A percentile compares a stretch with the other conserved stretches of the same genome.
phyloP scores from a whole-genome alignment of 83 land plant genomes.

The Thuja plicata region DNA sequence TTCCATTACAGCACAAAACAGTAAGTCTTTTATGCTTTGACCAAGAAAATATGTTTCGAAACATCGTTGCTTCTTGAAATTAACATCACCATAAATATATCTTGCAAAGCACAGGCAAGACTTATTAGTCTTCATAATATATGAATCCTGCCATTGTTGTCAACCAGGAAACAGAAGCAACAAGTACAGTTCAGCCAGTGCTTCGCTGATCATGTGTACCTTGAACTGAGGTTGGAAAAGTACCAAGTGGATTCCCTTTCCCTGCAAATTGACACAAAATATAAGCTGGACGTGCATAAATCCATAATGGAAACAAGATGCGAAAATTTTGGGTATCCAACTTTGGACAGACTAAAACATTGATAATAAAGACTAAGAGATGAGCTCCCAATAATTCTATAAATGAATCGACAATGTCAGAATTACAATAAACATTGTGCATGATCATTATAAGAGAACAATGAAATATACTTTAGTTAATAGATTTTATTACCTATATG shows the following conservation, averaged over 20 bases:
- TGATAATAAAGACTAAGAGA: neutral
- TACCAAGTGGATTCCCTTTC: neutral
- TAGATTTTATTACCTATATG: neutral
- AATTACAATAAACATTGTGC: neutral
- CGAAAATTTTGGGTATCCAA: neutral
- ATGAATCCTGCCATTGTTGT: neutral
- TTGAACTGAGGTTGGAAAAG: neutral
- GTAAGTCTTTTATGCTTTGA: neutral
- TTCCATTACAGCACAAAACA: neutral
- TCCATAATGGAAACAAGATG: neutral
- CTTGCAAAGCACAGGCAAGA: neutral
- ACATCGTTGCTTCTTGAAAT: neutral
- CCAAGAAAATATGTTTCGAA: neutral
- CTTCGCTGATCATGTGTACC: neutral
- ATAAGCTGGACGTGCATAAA: neutral
- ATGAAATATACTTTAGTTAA: neutral
- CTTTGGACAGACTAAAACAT: neutral
- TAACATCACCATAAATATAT: neutral
- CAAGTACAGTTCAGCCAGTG: neutral
- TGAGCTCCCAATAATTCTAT: neutral
- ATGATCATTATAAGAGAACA: neutral
- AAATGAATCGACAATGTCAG: neutral
- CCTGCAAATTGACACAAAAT: neutral
- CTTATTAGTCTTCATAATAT: neutral
- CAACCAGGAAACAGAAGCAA: neutral